Conservation (phyloP, 495 filamentous ascomycete genomes). For the Astrothelium macrocarpum region DNA sequence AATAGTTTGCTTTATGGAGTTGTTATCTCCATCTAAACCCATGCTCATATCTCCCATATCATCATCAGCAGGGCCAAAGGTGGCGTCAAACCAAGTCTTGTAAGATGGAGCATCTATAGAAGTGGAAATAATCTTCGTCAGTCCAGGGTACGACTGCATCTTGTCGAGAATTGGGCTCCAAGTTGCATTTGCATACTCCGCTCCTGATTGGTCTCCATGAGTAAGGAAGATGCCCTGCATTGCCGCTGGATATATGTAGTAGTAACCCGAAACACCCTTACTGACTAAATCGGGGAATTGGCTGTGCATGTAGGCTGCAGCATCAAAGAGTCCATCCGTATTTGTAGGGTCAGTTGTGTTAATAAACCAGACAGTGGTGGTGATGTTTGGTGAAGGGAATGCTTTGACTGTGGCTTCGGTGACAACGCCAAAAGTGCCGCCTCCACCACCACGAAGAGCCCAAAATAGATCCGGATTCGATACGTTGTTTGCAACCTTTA, state of each 20-base stretch:
- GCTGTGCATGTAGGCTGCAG: neutral
- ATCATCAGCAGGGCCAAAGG: neutral
- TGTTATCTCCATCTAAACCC: neutral
- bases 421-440: slow-evolving; percentile 19
- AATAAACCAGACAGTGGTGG: neutral
- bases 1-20: neutral
- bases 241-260: neutral
- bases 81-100: neutral
- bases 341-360: neutral
- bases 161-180: neutral
- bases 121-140: neutral
- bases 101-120: neutral
- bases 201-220: neutral
- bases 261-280: neutral
- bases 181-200: neutral
- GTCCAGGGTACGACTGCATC: neutral
- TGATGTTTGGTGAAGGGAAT: neutral
- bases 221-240: neutral
- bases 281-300: neutral
- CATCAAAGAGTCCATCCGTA: neutral
- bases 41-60: neutral
- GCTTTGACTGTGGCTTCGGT: neutral
- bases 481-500: neutral
- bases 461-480: slow-evolving; percentile 21
- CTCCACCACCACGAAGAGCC: slow-evolving; percentile 22